These are phyloP conservation scores for Fusarium goolgardi DNA, from an alignment of 2,329 filamentous ascomycete species.

Conservation along the genomic window DNA sequence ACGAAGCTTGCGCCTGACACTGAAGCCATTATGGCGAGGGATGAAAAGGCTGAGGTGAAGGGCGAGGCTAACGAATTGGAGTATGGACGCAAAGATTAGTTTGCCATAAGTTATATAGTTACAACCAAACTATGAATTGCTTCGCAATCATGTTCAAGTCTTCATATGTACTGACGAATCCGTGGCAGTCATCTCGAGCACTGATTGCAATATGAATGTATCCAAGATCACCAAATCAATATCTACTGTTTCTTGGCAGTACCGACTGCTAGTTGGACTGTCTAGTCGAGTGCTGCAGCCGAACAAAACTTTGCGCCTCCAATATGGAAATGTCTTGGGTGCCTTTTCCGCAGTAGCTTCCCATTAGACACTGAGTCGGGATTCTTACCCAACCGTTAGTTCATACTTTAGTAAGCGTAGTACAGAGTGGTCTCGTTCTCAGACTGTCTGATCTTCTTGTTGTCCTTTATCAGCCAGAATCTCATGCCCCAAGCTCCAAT, in stretches of 20 bases:
- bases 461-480: slow-evolving; percentile 50
- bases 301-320: background rate
- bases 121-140: background rate
- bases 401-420: slow-evolving; percentile 44
- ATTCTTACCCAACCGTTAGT: no score
- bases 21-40: slow-evolving; percentile 18
- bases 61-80: background rate
- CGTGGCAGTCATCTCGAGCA: background rate
- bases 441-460: slow-evolving; percentile 48
- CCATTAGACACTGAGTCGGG: background rate
- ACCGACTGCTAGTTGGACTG: no score
- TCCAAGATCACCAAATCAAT: no score
- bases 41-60: slow-evolving; percentile 25
- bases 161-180: background rate
- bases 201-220: no score
- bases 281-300: background rate
- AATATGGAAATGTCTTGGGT: background rate
- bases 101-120: background rate
- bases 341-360: background rate
- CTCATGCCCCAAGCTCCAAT: slow-evolving; percentile 54
- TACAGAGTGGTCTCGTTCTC: slow-evolving; percentile 44
- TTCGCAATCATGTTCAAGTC: no score
- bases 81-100: background rate
- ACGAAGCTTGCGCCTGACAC: slow-evolving; percentile 18
- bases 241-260: no score